Base-by-base conservation (phyloP, 2,329 filamentous ascomycete genomes). In the Lachnellula suecica region DNA sequence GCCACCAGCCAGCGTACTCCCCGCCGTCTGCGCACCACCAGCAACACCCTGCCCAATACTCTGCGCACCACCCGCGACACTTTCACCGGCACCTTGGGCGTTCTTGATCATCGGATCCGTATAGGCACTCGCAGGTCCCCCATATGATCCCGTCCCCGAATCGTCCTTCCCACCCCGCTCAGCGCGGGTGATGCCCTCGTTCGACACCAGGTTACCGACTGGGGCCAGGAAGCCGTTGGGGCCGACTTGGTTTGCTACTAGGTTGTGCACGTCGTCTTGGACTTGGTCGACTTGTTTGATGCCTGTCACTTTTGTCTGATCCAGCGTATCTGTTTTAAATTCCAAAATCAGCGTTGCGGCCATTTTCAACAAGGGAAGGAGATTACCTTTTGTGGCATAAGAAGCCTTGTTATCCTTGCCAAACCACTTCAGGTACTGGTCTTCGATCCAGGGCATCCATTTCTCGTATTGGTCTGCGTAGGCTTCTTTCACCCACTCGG, bases 371-470 rank as follows among this genome's bases (percentile, higher is more conserved):
- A 19, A 11, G 19, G 25, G 24, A 11, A n/a, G 9, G 27, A 34
- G 27, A 72, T 29, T 68, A 88, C 87, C 79, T 70, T 86, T 89
- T 2, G 85, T 78, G 5, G 82, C 75, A 63, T 90, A 90, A 66
- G 81, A 85, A 4, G 85, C 81, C 71, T 91, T 89, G 77, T 91
- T 91, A 66, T 89, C 85, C 63, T 85, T 88, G 7, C 59, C 57
- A 70, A 89, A 89, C 76, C 82, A 89, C 47, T 78, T 76, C 24
- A 91, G 77, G 67, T 88, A 89, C 53, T 83, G 70, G 68, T 91
- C 87, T 69, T 91, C 87, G 51, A 89, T 73, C 87, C 87, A 90
- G 1, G 87, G 87, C 67, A 89, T 79, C 87, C 87, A 91, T 63
- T 72, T 78, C 66, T 90, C 85, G 70, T 90, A 89, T 68, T 89